Evolutionary conservation across 176 grass and related monocot genomes (phyloP).

Genomic region (Avena sativa): DNA sequence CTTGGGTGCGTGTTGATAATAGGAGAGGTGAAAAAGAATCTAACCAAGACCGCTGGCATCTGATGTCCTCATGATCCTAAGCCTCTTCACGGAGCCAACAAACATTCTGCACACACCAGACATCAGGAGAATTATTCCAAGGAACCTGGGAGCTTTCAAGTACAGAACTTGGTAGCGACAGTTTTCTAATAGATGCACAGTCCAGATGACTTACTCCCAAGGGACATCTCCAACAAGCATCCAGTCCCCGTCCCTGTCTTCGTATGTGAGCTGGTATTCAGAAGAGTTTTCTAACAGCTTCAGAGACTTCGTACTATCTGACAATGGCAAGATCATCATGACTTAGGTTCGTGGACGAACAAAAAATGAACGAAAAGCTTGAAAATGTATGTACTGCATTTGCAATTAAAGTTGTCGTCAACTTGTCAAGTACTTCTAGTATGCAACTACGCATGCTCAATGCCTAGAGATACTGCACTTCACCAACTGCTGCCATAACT

Average conservation of each 20-base stretch:
- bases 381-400: constrained; percentile 1
- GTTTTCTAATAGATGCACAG: not conserved
- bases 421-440: not conserved
- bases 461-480: not conserved
- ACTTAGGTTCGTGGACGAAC: not conserved
- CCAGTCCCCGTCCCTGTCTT: constrained; percentile 94
- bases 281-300: constrained; percentile 66
- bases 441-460: not conserved
- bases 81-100: constrained; percentile 63
- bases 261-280: constrained; percentile 79
- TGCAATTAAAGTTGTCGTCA: not conserved
- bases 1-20: not conserved
- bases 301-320: constrained; percentile 49
- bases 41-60: constrained; percentile 61
- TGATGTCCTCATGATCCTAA: constrained; percentile 80
- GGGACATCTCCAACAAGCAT: constrained; percentile 97
- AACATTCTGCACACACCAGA: constrained; percentile 64
- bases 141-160: not conserved
- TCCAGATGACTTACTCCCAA: constrained; percentile 61
- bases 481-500: not conserved
- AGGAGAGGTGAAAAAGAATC: constrained; percentile 3
- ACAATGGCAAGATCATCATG: constrained; percentile 13
- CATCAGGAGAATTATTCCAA: not conserved
- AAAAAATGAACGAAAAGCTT: not conserved
- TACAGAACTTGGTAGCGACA: not conserved